Percentiles rank a stretch among this genome's conserved stretches.
These are phyloP conservation scores for Chiua sp. DNA, from an alignment of 1,284 basidiomycete species.

Conservation along the genomic window DNA sequence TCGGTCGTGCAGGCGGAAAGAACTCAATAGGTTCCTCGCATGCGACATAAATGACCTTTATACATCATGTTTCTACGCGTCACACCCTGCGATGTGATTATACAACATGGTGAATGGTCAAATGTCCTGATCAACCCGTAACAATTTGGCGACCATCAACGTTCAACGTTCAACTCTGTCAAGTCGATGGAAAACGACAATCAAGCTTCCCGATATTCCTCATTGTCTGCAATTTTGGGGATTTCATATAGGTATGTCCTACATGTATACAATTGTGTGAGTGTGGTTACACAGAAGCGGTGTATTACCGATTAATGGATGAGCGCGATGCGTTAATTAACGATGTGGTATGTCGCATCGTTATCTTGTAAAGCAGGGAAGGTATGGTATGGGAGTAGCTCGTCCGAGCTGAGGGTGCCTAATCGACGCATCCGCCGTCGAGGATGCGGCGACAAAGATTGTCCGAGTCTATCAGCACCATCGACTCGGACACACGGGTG, in stretches of 20 bases:
- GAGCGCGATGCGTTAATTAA: no score
- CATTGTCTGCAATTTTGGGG: background rate
- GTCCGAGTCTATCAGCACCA: no score
- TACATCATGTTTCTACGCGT: background rate
- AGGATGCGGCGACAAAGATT: no score
- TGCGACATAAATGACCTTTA: background rate
- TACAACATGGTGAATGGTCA: background rate
- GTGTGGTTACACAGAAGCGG: background rate
- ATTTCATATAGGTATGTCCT: constrained; percentile 1
- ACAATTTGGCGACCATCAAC: background rate
- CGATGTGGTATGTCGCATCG: no score
- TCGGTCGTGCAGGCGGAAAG: constrained; percentile 27
- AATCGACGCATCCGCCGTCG: no score
- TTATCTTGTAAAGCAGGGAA: no score
- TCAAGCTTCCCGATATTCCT: background rate
- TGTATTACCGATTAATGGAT: background rate
- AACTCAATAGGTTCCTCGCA: constrained; percentile 3
- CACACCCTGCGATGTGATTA: background rate
- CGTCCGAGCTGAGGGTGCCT: no score
- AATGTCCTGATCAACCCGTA: background rate
- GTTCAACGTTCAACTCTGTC: background rate
- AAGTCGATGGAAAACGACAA: background rate
- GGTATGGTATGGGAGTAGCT: no score
- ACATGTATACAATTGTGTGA: background rate
- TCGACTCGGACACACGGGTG: no score